phyloP scores from a whole-genome alignment of 192 early-diverging fungal species.

The Cetraspora pellucida region DNA sequence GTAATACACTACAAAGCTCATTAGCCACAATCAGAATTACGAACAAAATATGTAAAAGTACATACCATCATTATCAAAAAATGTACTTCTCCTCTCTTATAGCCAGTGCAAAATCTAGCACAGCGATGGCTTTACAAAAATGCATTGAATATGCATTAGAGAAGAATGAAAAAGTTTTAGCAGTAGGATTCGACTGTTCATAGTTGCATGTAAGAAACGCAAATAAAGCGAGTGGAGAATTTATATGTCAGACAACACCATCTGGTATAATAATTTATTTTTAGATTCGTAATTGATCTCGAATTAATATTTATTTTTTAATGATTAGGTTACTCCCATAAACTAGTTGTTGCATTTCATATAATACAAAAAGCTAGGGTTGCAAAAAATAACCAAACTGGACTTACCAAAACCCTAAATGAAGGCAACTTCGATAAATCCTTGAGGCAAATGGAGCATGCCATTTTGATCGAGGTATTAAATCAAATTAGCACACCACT shows the following conservation, averaged over 20 bases:
- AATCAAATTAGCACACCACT: not conserved
- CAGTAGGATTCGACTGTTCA: not conserved
- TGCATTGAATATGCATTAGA: not conserved
- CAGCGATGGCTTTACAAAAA: not conserved
- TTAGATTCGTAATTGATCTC: not conserved
- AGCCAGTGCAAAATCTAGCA: not conserved
- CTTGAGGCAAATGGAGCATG: not conserved
- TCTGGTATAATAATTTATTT: not conserved
- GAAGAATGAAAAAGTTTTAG: slow-evolving; percentile 4
- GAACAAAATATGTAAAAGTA: not conserved
- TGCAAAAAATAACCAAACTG: not conserved
- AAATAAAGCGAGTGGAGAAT: not conserved
- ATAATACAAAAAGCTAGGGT: not conserved
- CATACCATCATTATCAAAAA: not conserved
- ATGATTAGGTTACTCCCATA: not conserved
- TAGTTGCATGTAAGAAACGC: not conserved
- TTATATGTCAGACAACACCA: not conserved
- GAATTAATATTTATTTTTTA: not conserved
- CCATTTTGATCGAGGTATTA: not conserved
- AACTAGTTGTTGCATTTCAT: not conserved
- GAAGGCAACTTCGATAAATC: not conserved
- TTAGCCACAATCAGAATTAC: slow-evolving; percentile 2
- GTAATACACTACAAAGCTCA: not conserved
- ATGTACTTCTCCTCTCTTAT: not conserved
- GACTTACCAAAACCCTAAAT: not conserved